These are phyloP conservation scores for Candida ortonii DNA, from an alignment of 805 yeast species.

Conservation along the genomic window DNA sequence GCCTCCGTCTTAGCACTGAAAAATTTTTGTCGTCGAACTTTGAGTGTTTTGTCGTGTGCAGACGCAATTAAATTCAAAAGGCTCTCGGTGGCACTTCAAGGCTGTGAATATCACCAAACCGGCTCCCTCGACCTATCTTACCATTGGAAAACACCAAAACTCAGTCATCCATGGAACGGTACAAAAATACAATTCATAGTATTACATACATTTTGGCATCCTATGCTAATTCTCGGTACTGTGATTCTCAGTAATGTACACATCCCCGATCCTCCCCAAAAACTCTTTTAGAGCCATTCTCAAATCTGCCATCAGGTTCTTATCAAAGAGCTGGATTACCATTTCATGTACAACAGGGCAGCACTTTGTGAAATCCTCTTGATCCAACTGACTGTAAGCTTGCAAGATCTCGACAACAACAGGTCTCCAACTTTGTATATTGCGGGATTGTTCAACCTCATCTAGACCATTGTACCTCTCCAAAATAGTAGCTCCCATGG, in stretches of 20 bases:
- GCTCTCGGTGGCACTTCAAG: slow-evolving; percentile 1
- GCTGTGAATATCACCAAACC: neutral
- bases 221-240: too few relatives aligned
- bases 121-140: neutral
- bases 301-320: slow-evolving; percentile 58
- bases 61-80: slow-evolving; percentile 2
- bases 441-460: slow-evolving; percentile 74
- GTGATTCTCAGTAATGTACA: slow-evolving; percentile 25
- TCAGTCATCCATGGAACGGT: too few relatives aligned
- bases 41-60: slow-evolving; percentile 11
- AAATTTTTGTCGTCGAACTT: slow-evolving; percentile 22
- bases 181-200: neutral
- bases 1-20: slow-evolving; percentile 14
- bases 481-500: slow-evolving; percentile 69
- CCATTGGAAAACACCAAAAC: neutral
- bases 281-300: slow-evolving; percentile 60
- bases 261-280: slow-evolving; percentile 50
- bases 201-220: too few relatives aligned
- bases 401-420: slow-evolving; percentile 85
- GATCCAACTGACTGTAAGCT: slow-evolving; percentile 76
- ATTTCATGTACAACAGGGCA: slow-evolving; percentile 61
- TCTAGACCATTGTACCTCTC: slow-evolving; percentile 69
- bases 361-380: slow-evolving; percentile 58
- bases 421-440: slow-evolving; percentile 84
- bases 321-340: slow-evolving; percentile 57